Evolutionary conservation across 345 rosid genomes (phyloP), one percentile per base, ranked within the genome.

Genomic region (Ailanthus altissimus): DNA sequence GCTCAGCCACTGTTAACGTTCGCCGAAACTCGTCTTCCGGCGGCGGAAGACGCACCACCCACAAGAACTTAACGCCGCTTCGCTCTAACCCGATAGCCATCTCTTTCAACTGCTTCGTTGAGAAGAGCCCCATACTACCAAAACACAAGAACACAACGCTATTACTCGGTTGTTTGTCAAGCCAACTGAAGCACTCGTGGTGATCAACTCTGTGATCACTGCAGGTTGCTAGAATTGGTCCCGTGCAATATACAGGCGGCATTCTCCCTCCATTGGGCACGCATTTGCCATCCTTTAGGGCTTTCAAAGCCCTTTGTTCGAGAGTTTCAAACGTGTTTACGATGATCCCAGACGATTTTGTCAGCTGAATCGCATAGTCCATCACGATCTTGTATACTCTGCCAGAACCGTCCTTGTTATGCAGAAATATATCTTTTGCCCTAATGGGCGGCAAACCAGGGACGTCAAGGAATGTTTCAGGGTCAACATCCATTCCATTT

Each of bases 141-240:
- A 89, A 91, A 73, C 90, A 85, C 1, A 91, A 69, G 59, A 83
- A 89, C 66, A 89, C 89, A 1, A 89, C 88, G 57, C 86, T 81
- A 36, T 68, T 59, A 16, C 76, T 78, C 10, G 88, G 89, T 67
- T 91, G 92, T 20, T 72, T 49, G 72, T 89, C 84, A 0, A 89
- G 83, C 93, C 92, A 91, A 4, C 23, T 53, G 20, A 89, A 7
- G 75, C 90, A 82, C 26, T 75, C 86, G 12, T 69, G 59, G 13
- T 69, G 59, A 4, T 45, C 59, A 14, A 58, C 74, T 49, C 63
- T 71, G 5, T 4, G 16, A n/a, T 59, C 70, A 13, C 40, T 15
- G 3, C 20, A 57, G 3, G 47, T 14, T 11, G 78, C 79, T 20
- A 89, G 81, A 68, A 92, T 42, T 10, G 94, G 93, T 8, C 93